Conservation (phyloP, 306 rosid genomes). For the Oxytropis ochrocephala region DNA sequence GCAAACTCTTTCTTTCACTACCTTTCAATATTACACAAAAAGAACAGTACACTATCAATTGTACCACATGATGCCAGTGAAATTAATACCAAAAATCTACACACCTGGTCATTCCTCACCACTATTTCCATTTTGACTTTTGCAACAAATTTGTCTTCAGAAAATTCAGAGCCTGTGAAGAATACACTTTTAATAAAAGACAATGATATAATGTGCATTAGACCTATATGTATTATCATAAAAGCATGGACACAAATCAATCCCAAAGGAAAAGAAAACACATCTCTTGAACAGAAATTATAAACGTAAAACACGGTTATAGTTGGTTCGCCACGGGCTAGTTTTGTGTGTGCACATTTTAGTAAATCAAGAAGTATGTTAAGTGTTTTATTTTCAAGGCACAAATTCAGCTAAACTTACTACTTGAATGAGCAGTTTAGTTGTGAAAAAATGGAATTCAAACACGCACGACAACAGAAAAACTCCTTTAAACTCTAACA, state of each 20-base stretch:
- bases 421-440: not conserved
- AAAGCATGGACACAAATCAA: not conserved
- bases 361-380: not conserved
- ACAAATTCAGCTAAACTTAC: not conserved
- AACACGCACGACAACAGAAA: not conserved
- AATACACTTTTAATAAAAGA: slow-evolving; percentile 10
- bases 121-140: slow-evolving; percentile 98
- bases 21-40: not conserved
- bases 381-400: not conserved
- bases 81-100: slow-evolving; percentile 6
- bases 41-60: not conserved
- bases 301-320: not conserved
- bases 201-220: not conserved
- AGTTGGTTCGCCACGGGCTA: slow-evolving; percentile 4
- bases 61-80: not conserved
- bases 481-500: not conserved
- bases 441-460: not conserved
- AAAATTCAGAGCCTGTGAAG: slow-evolving; percentile 75
- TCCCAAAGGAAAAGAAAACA: not conserved
- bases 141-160: slow-evolving; percentile 72
- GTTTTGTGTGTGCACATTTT: not conserved
- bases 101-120: slow-evolving; percentile 73
- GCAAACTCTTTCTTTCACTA: not conserved
- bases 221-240: not conserved
- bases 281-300: not conserved